These are phyloP conservation scores for Ephemerocybe angulata DNA, from an alignment of 768 basidiomycete genomes.

Conservation along the genomic window DNA sequence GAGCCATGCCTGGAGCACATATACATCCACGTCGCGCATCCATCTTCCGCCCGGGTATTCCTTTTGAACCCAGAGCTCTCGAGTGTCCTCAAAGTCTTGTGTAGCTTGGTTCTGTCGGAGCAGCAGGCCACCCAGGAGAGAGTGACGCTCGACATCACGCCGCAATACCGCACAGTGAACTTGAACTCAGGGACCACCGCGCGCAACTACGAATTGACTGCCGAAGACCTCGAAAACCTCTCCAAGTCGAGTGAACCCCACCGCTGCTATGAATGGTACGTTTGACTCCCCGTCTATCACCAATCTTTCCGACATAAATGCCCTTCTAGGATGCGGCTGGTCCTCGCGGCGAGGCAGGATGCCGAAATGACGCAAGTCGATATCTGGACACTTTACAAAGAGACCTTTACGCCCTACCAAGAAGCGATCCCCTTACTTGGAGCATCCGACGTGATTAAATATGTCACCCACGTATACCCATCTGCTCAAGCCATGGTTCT, in stretches of 20 bases:
- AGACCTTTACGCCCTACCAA: constrained; percentile 63
- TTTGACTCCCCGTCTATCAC: too few relatives aligned
- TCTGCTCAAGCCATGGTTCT: constrained; percentile 86
- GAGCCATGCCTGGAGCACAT: constrained; percentile 73
- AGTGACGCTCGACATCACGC: constrained; percentile 60
- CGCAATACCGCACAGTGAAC: constrained; percentile 54
- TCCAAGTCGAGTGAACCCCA: constrained; percentile 61
- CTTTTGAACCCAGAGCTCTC: constrained; percentile 69
- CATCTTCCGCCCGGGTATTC: constrained; percentile 74
- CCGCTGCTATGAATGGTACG: constrained; percentile 83
- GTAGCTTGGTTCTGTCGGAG: constrained; percentile 63
- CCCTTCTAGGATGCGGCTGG: constrained; percentile 77
- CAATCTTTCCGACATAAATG: constrained; percentile 4
- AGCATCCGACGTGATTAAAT: constrained; percentile 94
- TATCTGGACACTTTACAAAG: constrained; percentile 93
- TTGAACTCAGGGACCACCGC: constrained; percentile 39
- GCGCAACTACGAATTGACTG: constrained; percentile 62
- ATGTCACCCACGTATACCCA: constrained; percentile 81
- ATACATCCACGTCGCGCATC: constrained; percentile 70
- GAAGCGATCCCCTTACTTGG: constrained; percentile 62
- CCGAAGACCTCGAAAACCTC: constrained; percentile 61
- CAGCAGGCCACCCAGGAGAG: constrained; percentile 59
- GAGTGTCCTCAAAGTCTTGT: constrained; percentile 62
- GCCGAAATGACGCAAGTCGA: constrained; percentile 90
- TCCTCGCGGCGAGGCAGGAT: constrained; percentile 73